Evolutionary conservation across 495 filamentous ascomycete species (phyloP).

Genomic region (Cladorrhinum samala): DNA sequence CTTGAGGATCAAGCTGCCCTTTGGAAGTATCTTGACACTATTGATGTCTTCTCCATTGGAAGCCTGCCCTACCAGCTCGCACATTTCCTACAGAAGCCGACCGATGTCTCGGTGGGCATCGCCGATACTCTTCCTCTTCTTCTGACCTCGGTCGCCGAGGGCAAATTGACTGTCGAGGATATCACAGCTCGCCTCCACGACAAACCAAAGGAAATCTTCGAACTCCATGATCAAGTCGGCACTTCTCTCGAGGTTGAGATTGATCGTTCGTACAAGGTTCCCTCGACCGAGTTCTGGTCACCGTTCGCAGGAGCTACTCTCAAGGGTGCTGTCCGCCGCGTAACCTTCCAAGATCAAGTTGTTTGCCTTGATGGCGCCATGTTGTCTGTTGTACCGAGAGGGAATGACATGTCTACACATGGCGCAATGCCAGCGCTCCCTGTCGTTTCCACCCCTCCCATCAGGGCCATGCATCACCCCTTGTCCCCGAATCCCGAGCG

Average conservation of each 20-base stretch:
- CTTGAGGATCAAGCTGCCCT: conserved; percentile 67
- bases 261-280: conserved; percentile 57
- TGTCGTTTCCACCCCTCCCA: conserved; percentile 42
- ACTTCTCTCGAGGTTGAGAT: conserved; percentile 72
- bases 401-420: conserved; percentile 74
- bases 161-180: conserved; percentile 68
- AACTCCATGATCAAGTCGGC: conserved; percentile 75
- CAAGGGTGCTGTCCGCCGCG: conserved; percentile 68
- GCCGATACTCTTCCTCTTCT: conserved; percentile 71
- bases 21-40: conserved; percentile 70
- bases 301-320: conserved; percentile 67
- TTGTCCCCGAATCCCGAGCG: conserved; percentile 26
- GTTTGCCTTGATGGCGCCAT: conserved; percentile 69
- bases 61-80: conserved; percentile 78
- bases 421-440: conserved; percentile 47
- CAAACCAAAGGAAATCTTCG: conserved; percentile 80
- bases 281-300: conserved; percentile 57
- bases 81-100: conserved; percentile 42
- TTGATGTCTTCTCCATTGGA: conserved; percentile 80
- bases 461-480: conserved; percentile 43
- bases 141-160: conserved; percentile 71
- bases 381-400: conserved; percentile 49
- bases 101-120: conserved; percentile 58
- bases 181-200: conserved; percentile 65
- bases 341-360: conserved; percentile 71